Evolutionary conservation across 192 early-diverging fungal species (phyloP).

Genomic region (Geranomyces variabilis): DNA sequence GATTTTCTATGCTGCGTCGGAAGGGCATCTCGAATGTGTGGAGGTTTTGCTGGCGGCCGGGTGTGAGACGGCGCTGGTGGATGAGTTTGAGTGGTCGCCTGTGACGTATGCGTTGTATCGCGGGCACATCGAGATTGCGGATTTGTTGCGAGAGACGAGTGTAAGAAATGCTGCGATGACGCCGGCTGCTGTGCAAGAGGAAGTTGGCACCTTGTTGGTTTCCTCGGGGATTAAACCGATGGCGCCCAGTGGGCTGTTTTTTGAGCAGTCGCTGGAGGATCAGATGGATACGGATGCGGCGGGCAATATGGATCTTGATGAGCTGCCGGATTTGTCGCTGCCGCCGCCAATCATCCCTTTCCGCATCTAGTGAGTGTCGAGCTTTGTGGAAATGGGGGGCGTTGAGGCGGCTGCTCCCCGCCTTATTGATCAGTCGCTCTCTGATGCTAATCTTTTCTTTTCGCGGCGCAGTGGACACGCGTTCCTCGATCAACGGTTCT

Average conservation of each 20-base stretch:
- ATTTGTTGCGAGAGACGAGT: slow-evolving; percentile 34
- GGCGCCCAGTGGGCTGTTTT: slow-evolving; percentile 52
- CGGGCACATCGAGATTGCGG: slow-evolving; percentile 53
- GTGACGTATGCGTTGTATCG: slow-evolving; percentile 78
- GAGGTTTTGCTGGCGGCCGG: slow-evolving; percentile 78
- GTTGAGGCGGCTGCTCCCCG: no score
- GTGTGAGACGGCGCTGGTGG: slow-evolving; percentile 70
- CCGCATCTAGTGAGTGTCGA: slow-evolving; percentile 75
- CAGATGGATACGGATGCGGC: slow-evolving; percentile 38
- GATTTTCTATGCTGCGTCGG: slow-evolving; percentile 91
- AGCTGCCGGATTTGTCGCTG: slow-evolving; percentile 88
- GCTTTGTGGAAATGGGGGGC: neutral
- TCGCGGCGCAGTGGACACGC: slow-evolving; percentile 76
- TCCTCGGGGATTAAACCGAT: slow-evolving; percentile 46
- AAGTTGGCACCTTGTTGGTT: neutral
- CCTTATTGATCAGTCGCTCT: no score
- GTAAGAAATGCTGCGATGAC: neutral
- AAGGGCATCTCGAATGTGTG: slow-evolving; percentile 85
- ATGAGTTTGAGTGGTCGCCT: slow-evolving; percentile 83
- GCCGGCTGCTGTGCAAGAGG: neutral
- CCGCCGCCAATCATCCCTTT: slow-evolving; percentile 99
- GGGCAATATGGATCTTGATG: slow-evolving; percentile 80
- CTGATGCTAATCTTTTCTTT: neutral
- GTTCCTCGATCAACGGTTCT: slow-evolving; percentile 87
- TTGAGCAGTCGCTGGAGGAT: slow-evolving; percentile 19